These are phyloP conservation scores for Smithsoniella earleae DNA, from an alignment of 163 green algal species.

Conservation along the genomic window DNA sequence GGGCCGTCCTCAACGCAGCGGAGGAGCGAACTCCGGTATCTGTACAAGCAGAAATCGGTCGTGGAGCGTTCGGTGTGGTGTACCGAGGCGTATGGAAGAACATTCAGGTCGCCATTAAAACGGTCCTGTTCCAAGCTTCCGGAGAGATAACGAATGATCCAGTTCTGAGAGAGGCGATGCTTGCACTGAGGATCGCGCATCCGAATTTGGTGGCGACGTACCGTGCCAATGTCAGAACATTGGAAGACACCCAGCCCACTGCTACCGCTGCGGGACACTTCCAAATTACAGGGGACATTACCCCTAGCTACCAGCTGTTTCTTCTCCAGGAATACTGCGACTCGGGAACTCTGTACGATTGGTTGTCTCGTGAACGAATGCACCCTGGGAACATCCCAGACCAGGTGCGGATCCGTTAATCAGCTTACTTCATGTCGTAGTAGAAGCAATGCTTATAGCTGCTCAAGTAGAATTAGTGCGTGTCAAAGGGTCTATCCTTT, in stretches of 20 bases:
- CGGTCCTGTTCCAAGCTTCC: constrained; percentile 10
- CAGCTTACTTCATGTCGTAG: not conserved
- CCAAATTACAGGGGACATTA: constrained; percentile 17
- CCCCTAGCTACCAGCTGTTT: constrained; percentile 29
- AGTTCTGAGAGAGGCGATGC: constrained; percentile 18
- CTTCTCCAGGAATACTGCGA: constrained; percentile 24
- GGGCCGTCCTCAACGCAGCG: not conserved
- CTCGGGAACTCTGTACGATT: constrained; percentile 20
- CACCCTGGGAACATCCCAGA: constrained; percentile 20
- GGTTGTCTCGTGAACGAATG: constrained; percentile 25
- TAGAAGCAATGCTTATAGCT: not conserved
- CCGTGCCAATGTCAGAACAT: not conserved
- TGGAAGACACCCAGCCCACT: constrained; percentile 12
- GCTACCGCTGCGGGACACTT: not conserved
- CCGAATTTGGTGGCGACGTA: constrained; percentile 22
- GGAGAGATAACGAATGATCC: constrained; percentile 21
- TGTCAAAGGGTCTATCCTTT: not conserved
- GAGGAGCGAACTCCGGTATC: constrained; percentile 12
- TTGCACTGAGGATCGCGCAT: constrained; percentile 18
- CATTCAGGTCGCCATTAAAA: constrained; percentile 37
- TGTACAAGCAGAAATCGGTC: constrained; percentile 13
- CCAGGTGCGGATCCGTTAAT: not conserved
- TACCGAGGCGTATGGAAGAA: constrained; percentile 36
- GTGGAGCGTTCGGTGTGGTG: constrained; percentile 34
- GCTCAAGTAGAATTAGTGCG: not conserved